Evolutionary conservation across 2,329 filamentous ascomycete genomes (phyloP).

Genomic region (Phialocephala subalpina): DNA sequence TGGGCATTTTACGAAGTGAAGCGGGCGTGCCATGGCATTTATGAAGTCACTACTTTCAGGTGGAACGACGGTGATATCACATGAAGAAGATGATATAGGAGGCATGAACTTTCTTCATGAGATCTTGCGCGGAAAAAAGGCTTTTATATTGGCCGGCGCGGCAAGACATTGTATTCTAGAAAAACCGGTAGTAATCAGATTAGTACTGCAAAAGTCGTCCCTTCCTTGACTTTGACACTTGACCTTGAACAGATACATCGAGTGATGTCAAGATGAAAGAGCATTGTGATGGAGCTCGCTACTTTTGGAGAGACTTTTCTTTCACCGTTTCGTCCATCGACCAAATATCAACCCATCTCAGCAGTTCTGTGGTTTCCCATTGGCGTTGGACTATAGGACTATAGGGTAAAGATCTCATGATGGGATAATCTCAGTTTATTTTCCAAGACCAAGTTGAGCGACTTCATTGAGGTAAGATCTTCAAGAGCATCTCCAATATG

Average conservation of each 20-base stretch:
- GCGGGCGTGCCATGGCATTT: slow-evolving; percentile 7
- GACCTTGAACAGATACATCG: neutral
- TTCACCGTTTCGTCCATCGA: too few relatives aligned
- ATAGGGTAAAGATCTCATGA: too few relatives aligned
- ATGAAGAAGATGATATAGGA: slow-evolving; percentile 17
- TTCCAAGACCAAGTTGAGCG: too few relatives aligned
- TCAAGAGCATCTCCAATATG: too few relatives aligned
- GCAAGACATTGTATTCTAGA: neutral
- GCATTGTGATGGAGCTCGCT: neutral
- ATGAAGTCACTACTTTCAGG: slow-evolving; percentile 16
- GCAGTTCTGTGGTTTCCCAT: too few relatives aligned
- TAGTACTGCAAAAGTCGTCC: neutral
- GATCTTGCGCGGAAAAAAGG: neutral
- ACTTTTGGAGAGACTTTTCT: neutral
- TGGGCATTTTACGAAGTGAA: slow-evolving; percentile 16
- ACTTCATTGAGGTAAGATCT: too few relatives aligned
- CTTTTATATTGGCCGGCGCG: neutral
- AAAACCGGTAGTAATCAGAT: slow-evolving; percentile 5
- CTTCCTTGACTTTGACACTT: neutral
- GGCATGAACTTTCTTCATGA: slow-evolving; percentile 9
- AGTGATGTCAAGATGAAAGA: neutral
- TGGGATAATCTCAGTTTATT: too few relatives aligned
- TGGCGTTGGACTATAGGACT: too few relatives aligned
- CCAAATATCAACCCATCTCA: too few relatives aligned
- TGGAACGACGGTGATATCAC: slow-evolving; percentile 14